Conservation (phyloP, 805 yeast genomes). For the Suhomyces sp. region DNA sequence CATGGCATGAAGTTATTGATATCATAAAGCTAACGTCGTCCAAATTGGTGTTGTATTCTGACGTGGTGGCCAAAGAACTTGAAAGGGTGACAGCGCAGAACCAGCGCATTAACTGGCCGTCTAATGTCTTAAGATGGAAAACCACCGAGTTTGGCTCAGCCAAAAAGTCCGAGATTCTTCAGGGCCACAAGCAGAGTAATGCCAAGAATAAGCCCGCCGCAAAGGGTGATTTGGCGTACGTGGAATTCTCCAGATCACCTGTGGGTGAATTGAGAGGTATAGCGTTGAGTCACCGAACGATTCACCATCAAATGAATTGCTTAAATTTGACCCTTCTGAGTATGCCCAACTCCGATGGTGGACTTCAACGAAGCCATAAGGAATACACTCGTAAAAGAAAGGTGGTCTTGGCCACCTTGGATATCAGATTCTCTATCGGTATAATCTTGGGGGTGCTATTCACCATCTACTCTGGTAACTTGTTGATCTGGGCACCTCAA, state of each 20-base stretch:
- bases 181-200: conserved; percentile 13
- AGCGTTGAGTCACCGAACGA: conserved; percentile 84
- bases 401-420: conserved; percentile 49
- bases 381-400: conserved; percentile 42
- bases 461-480: conserved; percentile 81
- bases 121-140: conserved; percentile 70
- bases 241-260: conserved; percentile 87
- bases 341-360: conserved; percentile 56
- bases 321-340: conserved; percentile 67
- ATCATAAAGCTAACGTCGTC: conserved; percentile 74
- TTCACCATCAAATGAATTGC: conserved; percentile 83
- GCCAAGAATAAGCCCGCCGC: conserved; percentile 11
- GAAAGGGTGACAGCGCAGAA: conserved; percentile 52
- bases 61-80: conserved; percentile 67
- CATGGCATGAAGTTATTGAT: conserved; percentile 63
- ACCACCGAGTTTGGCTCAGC: conserved; percentile 82
- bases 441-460: conserved; percentile 76
- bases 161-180: conserved; percentile 31
- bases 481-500: conserved; percentile 76
- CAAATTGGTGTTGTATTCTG: conserved; percentile 77
- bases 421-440: conserved; percentile 66
- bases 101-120: conserved; percentile 64
- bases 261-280: conserved; percentile 92
- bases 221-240: conserved; percentile 72
- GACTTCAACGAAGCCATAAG: conserved; percentile 39